These are phyloP conservation scores for Podosphaera xanthii DNA, from an alignment of 2,329 filamentous ascomycete species.

Conservation along the genomic window DNA sequence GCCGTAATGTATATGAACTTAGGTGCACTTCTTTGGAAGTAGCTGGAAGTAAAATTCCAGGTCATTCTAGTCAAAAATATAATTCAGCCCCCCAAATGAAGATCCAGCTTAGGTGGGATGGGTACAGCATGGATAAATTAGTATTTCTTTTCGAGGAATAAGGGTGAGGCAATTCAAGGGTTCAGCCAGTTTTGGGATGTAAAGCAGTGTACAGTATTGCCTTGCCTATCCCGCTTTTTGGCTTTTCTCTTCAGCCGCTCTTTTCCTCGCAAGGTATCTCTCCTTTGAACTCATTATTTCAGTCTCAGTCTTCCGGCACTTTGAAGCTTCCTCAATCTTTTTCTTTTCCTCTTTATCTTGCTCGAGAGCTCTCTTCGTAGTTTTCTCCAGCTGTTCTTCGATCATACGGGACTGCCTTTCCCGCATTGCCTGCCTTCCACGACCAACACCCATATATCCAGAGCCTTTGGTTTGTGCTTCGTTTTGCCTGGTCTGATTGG, in stretches of 20 bases:
- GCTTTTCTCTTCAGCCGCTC: conserved; percentile 38
- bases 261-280: conserved; percentile 56
- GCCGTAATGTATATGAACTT: too few relatives aligned
- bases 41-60: too few relatives aligned
- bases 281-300: conserved; percentile 29
- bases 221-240: not conserved
- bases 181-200: not conserved
- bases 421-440: conserved; percentile 41
- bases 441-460: conserved; percentile 22
- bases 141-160: too few relatives aligned
- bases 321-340: conserved; percentile 39
- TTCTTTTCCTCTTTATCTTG: conserved; percentile 42
- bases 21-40: too few relatives aligned
- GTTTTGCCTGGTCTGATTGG: not conserved
- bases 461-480: conserved; percentile 6
- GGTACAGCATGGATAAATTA: too few relatives aligned
- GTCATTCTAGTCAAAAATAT: too few relatives aligned
- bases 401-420: conserved; percentile 62
- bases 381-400: conserved; percentile 51
- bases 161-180: not conserved
- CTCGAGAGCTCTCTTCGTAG: conserved; percentile 47
- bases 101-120: too few relatives aligned
- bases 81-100: too few relatives aligned
- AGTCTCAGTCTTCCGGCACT: conserved; percentile 27
- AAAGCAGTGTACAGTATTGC: not conserved